Evolutionary conservation across 2,329 filamentous ascomycete species (phyloP).

Genomic region (Nigrospora sphaerica): DNA sequence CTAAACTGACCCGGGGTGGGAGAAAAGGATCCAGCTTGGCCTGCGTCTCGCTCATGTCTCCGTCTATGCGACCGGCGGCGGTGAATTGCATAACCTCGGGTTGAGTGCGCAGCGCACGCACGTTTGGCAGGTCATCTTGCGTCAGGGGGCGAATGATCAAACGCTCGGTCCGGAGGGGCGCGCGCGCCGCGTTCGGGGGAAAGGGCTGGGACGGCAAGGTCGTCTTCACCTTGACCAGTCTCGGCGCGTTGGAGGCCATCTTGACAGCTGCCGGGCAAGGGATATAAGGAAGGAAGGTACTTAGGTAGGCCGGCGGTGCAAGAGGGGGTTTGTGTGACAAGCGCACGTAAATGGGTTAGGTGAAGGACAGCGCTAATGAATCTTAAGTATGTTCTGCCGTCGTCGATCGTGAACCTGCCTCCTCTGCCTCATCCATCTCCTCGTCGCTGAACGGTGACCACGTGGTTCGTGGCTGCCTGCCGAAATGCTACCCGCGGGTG

Average conservation of each 20-base stretch:
- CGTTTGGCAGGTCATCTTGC: conserved; percentile 39
- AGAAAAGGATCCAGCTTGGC: conserved; percentile 31
- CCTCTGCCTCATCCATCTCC: too few species aligned
- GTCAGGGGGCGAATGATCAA: conserved; percentile 46
- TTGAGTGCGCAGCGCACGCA: conserved; percentile 47
- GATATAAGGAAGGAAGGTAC: too few species aligned
- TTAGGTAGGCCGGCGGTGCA: too few species aligned
- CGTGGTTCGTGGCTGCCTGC: too few species aligned
- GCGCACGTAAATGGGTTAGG: too few species aligned
- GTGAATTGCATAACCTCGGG: conserved; percentile 59
- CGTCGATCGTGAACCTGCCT: too few species aligned
- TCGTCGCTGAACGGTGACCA: too few species aligned
- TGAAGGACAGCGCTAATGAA: too few species aligned
- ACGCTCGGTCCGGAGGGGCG: conserved; percentile 40
- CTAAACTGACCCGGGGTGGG: conserved; percentile 24
- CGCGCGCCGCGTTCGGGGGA: conserved; percentile 29
- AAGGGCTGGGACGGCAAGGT: conserved; percentile 36
- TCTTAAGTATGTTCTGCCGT: too few species aligned
- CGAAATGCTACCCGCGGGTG: too few species aligned
- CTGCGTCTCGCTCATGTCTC: conserved; percentile 34
- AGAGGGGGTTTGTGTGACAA: too few species aligned
- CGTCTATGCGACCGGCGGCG: conserved; percentile 30
- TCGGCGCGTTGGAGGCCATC: neutral
- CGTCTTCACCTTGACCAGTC: conserved; percentile 35
- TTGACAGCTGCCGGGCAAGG: too few species aligned